Conservation (phyloP, 2,329 filamentous ascomycete species). For the Geosmithia morbida region DNA sequence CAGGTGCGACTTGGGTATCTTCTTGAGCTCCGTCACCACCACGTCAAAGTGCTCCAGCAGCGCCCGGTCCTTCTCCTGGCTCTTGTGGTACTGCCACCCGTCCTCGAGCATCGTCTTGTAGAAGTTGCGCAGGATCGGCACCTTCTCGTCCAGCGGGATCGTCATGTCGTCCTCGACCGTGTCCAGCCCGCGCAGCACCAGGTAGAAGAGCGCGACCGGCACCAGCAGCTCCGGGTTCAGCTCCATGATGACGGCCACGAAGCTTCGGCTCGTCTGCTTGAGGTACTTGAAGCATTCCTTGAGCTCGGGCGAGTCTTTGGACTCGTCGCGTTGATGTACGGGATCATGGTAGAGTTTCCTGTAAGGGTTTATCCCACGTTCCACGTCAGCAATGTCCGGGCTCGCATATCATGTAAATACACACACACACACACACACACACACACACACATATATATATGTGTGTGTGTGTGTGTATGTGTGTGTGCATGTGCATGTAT, state of each 20-base stretch:
- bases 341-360: slow-evolving; percentile 98
- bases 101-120: slow-evolving; percentile 64
- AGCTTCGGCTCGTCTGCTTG: slow-evolving; percentile 81
- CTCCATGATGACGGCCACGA: slow-evolving; percentile 86
- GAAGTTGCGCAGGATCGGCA: slow-evolving; percentile 74
- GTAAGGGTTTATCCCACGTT: no score
- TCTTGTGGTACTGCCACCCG: slow-evolving; percentile 82
- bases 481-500: no score
- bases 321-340: slow-evolving; percentile 67
- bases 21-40: slow-evolving; percentile 74
- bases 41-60: slow-evolving; percentile 85
- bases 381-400: not conserved
- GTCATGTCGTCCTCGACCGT: slow-evolving; percentile 99
- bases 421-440: no score
- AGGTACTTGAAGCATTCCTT: slow-evolving; percentile 78
- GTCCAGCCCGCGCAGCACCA: slow-evolving; percentile 80
- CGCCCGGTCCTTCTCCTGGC: slow-evolving; percentile 88
- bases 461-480: no score
- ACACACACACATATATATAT: no score
- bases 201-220: slow-evolving; percentile 83
- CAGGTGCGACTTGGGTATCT: slow-evolving; percentile 67
- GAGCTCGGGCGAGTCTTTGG: slow-evolving; percentile 60
- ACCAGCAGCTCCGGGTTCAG: slow-evolving; percentile 87
- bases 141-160: slow-evolving; percentile 65
- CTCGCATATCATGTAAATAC: no score